These are phyloP conservation scores for Fusarium nisikadoi DNA, from an alignment of 2,329 filamentous ascomycete genomes.

Conservation along the genomic window DNA sequence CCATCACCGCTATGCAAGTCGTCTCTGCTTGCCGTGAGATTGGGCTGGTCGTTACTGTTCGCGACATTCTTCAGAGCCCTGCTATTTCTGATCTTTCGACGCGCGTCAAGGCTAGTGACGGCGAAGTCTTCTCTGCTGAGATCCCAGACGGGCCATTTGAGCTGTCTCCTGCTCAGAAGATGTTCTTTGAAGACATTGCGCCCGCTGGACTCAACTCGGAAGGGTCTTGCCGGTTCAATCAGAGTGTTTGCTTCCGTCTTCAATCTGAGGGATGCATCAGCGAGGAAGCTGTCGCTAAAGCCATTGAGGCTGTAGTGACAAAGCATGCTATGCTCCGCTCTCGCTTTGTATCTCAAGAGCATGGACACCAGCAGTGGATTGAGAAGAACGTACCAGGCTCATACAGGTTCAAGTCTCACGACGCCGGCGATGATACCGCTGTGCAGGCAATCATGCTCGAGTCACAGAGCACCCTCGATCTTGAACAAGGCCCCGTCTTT, in stretches of 20 bases:
- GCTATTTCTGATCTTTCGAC: not conserved
- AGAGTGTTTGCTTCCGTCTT: not conserved
- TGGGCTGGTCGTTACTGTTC: not conserved
- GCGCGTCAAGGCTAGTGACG: not conserved
- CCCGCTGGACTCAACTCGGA: not conserved
- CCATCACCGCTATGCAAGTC: not conserved
- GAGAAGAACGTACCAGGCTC: not conserved
- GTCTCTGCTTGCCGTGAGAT: not conserved
- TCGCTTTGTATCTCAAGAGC: not conserved
- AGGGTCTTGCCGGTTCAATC: not conserved
- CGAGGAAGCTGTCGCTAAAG: accelerated
- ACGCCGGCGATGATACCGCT: accelerated
- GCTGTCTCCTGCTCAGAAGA: not conserved
- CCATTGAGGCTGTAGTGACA: not conserved
- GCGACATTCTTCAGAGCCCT: not conserved
- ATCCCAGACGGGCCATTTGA: not conserved
- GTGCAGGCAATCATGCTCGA: not conserved
- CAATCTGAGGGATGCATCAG: not conserved
- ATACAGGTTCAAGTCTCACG: not conserved
- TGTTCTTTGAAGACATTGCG: not conserved
- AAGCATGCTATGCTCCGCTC: not conserved
- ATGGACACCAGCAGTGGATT: not conserved
- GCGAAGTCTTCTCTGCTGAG: not conserved
- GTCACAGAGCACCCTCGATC: not conserved
- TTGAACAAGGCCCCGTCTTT: not conserved